Evolutionary conservation across 176 grass and related monocot genomes (phyloP).

Genomic region (Otatea glauca): DNA sequence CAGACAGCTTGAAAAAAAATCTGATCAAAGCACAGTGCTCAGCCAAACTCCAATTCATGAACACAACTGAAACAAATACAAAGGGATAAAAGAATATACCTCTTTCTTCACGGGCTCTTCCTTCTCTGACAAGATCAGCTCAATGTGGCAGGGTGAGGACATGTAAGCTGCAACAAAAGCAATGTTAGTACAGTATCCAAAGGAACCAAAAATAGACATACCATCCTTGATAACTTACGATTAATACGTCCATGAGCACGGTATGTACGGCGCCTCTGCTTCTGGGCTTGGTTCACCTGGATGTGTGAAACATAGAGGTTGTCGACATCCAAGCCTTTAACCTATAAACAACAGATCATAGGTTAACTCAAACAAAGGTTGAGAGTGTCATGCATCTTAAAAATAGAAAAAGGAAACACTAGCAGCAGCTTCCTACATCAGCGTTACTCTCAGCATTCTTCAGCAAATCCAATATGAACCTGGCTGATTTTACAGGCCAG

Average conservation of each 20-base stretch:
- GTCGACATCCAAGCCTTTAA: conserved; percentile 76
- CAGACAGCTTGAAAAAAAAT: background rate
- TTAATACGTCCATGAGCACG: conserved; percentile 72
- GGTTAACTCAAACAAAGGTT: background rate
- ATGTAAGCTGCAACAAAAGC: conserved; percentile 63
- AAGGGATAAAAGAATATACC: conserved; percentile 31
- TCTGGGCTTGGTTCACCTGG: conserved; percentile 76
- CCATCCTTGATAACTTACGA: conserved; percentile 41
- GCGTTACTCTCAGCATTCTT: conserved; percentile 91
- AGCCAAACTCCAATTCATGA: background rate
- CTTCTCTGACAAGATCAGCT: conserved; percentile 83
- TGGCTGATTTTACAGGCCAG: conserved; percentile 80
- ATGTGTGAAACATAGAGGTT: conserved; percentile 67
- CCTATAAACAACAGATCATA: conserved; percentile 25
- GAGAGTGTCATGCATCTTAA: background rate
- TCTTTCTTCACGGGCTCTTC: conserved; percentile 85
- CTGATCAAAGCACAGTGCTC: background rate
- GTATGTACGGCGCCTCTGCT: conserved; percentile 73
- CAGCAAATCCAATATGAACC: conserved; percentile 77
- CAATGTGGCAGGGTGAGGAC: conserved; percentile 86
- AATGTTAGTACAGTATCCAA: background rate
- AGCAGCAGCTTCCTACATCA: conserved; percentile 43
- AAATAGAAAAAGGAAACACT: conserved; percentile 9
- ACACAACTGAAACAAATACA: background rate
- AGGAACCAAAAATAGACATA: background rate